Conservation (phyloP, 1,284 basidiomycete species). For the Trichosporon ovoides region DNA sequence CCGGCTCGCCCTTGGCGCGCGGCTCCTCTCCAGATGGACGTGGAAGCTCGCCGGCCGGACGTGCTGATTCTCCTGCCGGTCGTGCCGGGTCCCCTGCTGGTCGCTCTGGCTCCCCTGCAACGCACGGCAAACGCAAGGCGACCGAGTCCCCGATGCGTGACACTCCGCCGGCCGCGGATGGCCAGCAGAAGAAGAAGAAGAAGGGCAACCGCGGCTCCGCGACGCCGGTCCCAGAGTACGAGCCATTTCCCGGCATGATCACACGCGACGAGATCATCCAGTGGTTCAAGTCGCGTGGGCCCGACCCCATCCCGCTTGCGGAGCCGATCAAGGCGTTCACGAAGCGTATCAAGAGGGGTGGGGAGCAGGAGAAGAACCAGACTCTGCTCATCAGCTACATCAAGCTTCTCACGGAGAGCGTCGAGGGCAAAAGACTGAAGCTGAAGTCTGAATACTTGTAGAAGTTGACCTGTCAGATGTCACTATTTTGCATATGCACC, state of each 20-base stretch:
- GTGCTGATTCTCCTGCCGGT: constrained; percentile 21
- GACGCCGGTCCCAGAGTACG: constrained; percentile 18
- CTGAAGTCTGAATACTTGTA: constrained; percentile 26
- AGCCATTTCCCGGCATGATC: constrained; percentile 36
- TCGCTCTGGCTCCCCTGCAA: background rate
- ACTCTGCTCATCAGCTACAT: constrained; percentile 30
- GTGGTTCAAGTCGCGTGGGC: constrained; percentile 30
- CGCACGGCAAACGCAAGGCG: constrained; percentile 22
- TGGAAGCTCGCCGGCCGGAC: constrained; percentile 12
- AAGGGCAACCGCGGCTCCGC: constrained; percentile 6
- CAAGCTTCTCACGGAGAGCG: constrained; percentile 24
- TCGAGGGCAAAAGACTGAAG: constrained; percentile 22
- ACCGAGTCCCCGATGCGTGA: constrained; percentile 7
- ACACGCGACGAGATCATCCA: constrained; percentile 30
- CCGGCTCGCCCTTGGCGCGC: constrained; percentile 21
- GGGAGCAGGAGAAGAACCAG: constrained; percentile 29
- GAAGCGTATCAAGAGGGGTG: constrained; percentile 19
- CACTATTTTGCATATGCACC: background rate
- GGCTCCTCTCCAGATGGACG: constrained; percentile 20
- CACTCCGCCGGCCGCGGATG: constrained; percentile 5
- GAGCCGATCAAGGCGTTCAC: constrained; percentile 32
- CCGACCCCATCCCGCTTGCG: constrained; percentile 23
- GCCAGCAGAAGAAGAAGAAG: constrained; percentile 49
- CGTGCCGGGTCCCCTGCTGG: constrained; percentile 14
- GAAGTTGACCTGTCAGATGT: background rate